A percentile compares a stretch with the other conserved stretches of the same genome.
phyloP scores from a whole-genome alignment of 768 basidiomycete species.

The Trametes sanguinea region DNA sequence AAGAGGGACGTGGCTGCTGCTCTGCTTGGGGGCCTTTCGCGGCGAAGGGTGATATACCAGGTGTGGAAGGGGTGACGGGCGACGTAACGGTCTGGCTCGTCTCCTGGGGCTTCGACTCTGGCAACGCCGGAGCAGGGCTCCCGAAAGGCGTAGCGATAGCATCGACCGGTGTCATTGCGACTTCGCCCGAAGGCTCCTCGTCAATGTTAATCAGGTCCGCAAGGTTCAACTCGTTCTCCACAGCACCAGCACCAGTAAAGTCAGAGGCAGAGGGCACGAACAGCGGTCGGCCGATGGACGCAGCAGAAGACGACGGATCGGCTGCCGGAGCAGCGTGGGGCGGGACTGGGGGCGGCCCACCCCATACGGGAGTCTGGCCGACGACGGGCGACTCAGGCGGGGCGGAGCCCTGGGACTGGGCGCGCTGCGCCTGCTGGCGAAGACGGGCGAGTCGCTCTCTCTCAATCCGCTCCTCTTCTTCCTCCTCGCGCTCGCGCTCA shows the following conservation, averaged over 20 bases:
- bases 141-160: conserved; percentile 16
- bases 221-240: conserved; percentile 69
- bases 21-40: conserved; percentile 43
- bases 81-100: conserved; percentile 4
- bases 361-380: conserved; percentile 50
- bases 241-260: conserved; percentile 27
- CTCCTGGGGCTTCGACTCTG: background rate
- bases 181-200: conserved; percentile 52
- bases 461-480: conserved; percentile 61
- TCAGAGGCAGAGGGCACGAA: conserved; percentile 46
- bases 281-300: conserved; percentile 33
- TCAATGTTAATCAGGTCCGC: conserved; percentile 79
- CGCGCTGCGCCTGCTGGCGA: conserved; percentile 41
- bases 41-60: conserved; percentile 38
- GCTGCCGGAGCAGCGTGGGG: conserved; percentile 41
- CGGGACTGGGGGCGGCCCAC: conserved; percentile 60
- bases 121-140: conserved; percentile 4
- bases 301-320: conserved; percentile 30
- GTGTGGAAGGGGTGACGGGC: background rate
- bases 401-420: conserved; percentile 54
- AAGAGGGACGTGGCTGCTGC: conserved; percentile 51
- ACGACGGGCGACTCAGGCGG: conserved; percentile 73
- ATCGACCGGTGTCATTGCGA: conserved; percentile 26
- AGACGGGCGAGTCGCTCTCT: conserved; percentile 67
- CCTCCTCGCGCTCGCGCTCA: conserved; percentile 57